These are phyloP conservation scores for Harringtonia aguacate DNA, from an alignment of 2,329 filamentous ascomycete genomes.

Conservation along the genomic window DNA sequence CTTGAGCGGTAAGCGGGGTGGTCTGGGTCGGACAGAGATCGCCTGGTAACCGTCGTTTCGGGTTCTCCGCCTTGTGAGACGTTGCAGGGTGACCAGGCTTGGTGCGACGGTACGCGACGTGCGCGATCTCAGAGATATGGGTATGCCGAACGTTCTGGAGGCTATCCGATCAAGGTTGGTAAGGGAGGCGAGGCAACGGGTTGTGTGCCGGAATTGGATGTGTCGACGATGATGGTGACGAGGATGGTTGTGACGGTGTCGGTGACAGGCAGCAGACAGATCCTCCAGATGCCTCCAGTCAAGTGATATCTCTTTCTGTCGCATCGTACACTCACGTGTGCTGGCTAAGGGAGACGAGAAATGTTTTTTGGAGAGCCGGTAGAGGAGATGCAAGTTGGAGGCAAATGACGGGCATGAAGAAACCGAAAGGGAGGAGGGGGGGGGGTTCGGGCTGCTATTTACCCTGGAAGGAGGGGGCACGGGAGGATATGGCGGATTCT, in stretches of 20 bases:
- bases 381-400: background rate
- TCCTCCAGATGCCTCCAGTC: background rate
- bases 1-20: background rate
- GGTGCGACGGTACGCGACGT: conserved; percentile 1
- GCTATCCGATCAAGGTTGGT: too few species aligned
- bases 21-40: conserved; percentile 8
- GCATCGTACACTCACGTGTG: background rate
- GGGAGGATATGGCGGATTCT: too few species aligned
- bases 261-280: background rate
- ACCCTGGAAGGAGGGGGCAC: too few species aligned
- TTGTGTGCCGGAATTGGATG: background rate
- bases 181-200: background rate
- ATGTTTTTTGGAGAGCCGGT: background rate
- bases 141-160: background rate
- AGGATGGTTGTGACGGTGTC: background rate
- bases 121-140: background rate
- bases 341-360: too few species aligned
- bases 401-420: background rate
- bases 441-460: too few species aligned
- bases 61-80: conserved; percentile 7
- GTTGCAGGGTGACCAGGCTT: conserved; percentile 6
- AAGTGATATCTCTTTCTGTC: background rate
- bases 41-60: conserved; percentile 5
- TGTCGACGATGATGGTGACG: background rate
- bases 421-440: too few species aligned